These are phyloP conservation scores for Lentinula aciculospora DNA, from an alignment of 768 basidiomycete species.

Conservation along the genomic window DNA sequence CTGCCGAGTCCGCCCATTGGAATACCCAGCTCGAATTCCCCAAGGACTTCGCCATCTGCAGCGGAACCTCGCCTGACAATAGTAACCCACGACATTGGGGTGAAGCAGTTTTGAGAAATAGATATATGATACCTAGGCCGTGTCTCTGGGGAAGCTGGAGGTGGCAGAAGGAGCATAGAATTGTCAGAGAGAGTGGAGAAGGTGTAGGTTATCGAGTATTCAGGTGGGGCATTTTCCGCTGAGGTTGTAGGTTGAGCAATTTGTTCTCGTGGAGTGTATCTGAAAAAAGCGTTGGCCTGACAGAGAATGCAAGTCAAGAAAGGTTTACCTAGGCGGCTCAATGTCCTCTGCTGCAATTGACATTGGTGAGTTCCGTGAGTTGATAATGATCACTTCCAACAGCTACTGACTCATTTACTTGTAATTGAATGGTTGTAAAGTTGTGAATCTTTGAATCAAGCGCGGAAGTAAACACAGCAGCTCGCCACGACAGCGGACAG, in stretches of 20 bases:
- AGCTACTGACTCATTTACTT: too few relatives aligned
- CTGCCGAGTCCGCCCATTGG: neutral
- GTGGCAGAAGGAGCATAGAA: conserved; percentile 19
- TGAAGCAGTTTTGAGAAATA: conserved; percentile 28
- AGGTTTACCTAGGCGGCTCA: too few relatives aligned
- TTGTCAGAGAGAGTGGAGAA: conserved; percentile 8
- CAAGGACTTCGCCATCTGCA: conserved; percentile 22
- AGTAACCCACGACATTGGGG: conserved; percentile 29
- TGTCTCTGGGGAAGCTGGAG: conserved; percentile 12
- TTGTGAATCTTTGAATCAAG: too few relatives aligned
- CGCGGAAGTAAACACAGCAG: too few relatives aligned
- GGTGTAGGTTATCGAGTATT: neutral
- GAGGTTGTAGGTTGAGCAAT: neutral
- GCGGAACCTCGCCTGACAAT: conserved; percentile 22
- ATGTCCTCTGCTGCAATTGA: too few relatives aligned
- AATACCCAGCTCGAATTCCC: conserved; percentile 28
- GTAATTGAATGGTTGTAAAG: too few relatives aligned
- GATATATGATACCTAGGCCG: conserved; percentile 25
- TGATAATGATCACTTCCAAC: too few relatives aligned
- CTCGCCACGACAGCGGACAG: too few relatives aligned
- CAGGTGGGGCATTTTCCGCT: neutral
- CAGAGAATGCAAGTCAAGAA: too few relatives aligned
- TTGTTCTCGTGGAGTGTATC: neutral
- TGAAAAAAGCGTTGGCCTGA: neutral
- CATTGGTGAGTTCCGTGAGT: too few relatives aligned